Evolutionary conservation across 2,329 filamentous ascomycete genomes (phyloP), one percentile per base, ranked within the genome.

Genomic region (Sporothrix schenckii): DNA sequence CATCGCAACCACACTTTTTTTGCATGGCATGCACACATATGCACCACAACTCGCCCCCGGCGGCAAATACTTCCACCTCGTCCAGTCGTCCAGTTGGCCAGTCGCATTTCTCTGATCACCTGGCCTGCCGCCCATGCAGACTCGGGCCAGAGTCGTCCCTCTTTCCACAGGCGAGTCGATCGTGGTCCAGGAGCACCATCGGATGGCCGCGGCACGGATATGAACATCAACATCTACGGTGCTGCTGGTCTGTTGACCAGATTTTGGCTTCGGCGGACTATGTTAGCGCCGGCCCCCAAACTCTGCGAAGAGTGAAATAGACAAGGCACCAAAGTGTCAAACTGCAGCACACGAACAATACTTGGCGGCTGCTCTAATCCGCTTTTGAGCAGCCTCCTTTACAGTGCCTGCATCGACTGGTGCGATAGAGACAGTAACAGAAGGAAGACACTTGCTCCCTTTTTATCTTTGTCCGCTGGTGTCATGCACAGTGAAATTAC

Each of bases 11-110:
- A 53, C 63, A 66, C 63, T 24, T 44, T 10, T 39, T 53, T 30
- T 66, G 63, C 63, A 66, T 41, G 7, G n/a, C 47, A 66, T n/a
- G 61, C 41, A 52, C 14, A 34, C 27, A 50, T 21, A 65, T 50
- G 61, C 61, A 66, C 39, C 58, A n/a, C 60, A 11, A 34, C 14
- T 49, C 61, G 44, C 61, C 61, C 47, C 61, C 24, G 61, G 61
- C 61, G 61, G 61, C 61, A 65, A 65, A 50, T 47, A n/a, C 58
- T 16, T 39, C 21, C 58, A 7, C 24, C n/a, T 39, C 58, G 19
- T 13, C 58, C 21, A 16, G 19, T 21, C 34, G 19, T 60, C 53
- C 53, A 10, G n/a, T 24, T 13, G 30, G 13, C 34, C 13, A 14
- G n/a, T 54, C 21, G 49, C 41, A 44, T 39, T 61, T 16, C 14